Base-by-base conservation (phyloP, 176 grass and related monocot species). In the Rhynchospora tenuis region DNA sequence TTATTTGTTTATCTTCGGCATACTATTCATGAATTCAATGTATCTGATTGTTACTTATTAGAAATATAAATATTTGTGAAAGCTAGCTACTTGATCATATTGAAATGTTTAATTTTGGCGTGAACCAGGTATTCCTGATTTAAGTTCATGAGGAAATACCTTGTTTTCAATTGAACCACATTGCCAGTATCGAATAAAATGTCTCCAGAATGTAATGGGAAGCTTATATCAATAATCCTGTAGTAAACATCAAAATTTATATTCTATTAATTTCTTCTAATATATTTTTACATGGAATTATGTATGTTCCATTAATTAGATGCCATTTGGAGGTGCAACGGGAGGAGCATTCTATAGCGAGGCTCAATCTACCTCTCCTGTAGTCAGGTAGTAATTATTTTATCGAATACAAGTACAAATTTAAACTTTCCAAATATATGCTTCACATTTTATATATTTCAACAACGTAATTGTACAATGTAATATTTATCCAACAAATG, bases 281-380 rank as follows among this genome's bases (percentile, higher is more conserved):
- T 74, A 12, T 20, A 52, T 52, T 74, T 50, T 51, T 46, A 27
- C 28, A 74, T 50, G 23, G 22, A 77, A 56, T 19, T 55, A 2
- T 77, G 24, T 19, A 31, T 77, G 8, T 68, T 52, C 12, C 11
- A 28, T 67, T 4, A 45, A 67, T 24, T 48, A 82, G 80, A 67
- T 67, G 57, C 22, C 80, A 48, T 65, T 54, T 14, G 80, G 63
- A 64, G 23, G 80, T 56, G 26, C 73, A 77, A 31, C 48, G 54
- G 45, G 38, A 68, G 80, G 59, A 50, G 20, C 22, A 67, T 82
- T 67, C 63, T 82, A 68, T 11, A 82, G 45, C n/a, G 60, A 82
- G 22, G 20, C 80, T 14, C 80, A 52, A 51, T 27, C 44, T 46
- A 52, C 61, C 43, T 29, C 61, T 79, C 54, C 54, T 82, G 52